A percentile compares a stretch with the other conserved stretches of the same genome.
Conservation (phyloP, 75 land plant genomes). For the Cunninghamia lanceolata region DNA sequence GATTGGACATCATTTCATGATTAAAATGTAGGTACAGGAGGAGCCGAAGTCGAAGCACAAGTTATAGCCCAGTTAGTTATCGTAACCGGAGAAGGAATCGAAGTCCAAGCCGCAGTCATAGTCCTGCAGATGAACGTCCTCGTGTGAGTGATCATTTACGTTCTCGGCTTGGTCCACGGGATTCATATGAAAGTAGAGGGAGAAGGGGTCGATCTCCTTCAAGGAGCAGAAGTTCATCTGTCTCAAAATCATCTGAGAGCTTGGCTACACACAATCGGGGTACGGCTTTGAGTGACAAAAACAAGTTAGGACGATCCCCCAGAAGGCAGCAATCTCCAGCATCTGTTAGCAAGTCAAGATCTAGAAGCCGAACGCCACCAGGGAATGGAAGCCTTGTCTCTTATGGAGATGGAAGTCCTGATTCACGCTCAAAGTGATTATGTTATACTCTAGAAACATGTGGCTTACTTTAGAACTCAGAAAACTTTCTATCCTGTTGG, state of each 20-base stretch:
- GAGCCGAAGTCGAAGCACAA: conserved; percentile 49
- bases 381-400: conserved; percentile 80
- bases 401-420: conserved; percentile 91
- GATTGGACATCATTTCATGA: background rate
- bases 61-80: conserved; percentile 49
- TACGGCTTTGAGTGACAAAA: conserved; percentile 20
- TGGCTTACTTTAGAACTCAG: background rate
- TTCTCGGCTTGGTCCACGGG: conserved; percentile 49
- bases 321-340: conserved; percentile 33
- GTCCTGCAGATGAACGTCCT: conserved; percentile 36
- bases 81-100: conserved; percentile 30
- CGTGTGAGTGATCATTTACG: conserved; percentile 43
- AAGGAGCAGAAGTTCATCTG: conserved; percentile 39
- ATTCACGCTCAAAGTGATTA: conserved; percentile 25
- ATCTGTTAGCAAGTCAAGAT: conserved; percentile 32
- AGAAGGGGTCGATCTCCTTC: conserved; percentile 47
- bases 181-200: conserved; percentile 16
- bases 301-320: conserved; percentile 34
- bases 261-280: conserved; percentile 21
- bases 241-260: conserved; percentile 28
- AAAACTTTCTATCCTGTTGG: background rate
- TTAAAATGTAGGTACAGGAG: conserved; percentile 52
- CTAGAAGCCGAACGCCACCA: conserved; percentile 38
- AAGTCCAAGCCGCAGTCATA: conserved; percentile 48
- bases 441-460: background rate